Conservation (phyloP, 2,329 filamentous ascomycete species). For the Pseudogymnoascus sp. region DNA sequence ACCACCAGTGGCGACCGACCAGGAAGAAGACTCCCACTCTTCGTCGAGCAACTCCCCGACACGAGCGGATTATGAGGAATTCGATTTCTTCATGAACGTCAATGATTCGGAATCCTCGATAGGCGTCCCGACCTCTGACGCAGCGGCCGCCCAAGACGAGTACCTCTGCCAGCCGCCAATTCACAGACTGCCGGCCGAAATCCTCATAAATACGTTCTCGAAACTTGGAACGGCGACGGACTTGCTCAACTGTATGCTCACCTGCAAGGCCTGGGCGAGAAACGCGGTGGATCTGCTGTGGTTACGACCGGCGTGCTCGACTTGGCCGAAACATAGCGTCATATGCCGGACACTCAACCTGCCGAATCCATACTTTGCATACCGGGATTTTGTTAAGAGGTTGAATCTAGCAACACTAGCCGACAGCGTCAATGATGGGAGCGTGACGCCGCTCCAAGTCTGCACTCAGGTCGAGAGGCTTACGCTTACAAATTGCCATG, state of each 20-base stretch:
- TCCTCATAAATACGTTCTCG: conserved; percentile 86
- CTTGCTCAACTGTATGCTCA: conserved; percentile 80
- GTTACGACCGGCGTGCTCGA: conserved; percentile 87
- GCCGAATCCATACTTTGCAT: conserved; percentile 73
- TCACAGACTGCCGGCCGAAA: conserved; percentile 81
- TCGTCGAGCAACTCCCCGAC: conserved; percentile 65
- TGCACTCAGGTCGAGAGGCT: conserved; percentile 90
- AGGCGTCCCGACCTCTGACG: conserved; percentile 68
- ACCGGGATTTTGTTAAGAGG: conserved; percentile 82
- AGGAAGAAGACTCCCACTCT: conserved; percentile 29
- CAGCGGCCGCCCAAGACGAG: conserved; percentile 62
- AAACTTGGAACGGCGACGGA: conserved; percentile 71
- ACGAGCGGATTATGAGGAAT: conserved; percentile 78
- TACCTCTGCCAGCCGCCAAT: conserved; percentile 65
- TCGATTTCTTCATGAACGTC: conserved; percentile 79
- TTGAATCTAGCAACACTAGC: conserved; percentile 80
- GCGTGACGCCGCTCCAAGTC: conserved; percentile 67
- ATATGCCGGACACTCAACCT: conserved; percentile 74
- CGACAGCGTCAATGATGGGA: conserved; percentile 75
- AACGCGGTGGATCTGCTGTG: conserved; percentile 91
- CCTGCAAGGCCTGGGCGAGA: conserved; percentile 87
- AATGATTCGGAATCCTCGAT: conserved; percentile 94
- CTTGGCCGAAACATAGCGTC: conserved; percentile 70
- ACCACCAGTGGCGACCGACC: conserved; percentile 15
- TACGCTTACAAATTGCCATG: conserved; percentile 82